Conservation (phyloP, 768 basidiomycete species). For the Tulasnella sp. region DNA sequence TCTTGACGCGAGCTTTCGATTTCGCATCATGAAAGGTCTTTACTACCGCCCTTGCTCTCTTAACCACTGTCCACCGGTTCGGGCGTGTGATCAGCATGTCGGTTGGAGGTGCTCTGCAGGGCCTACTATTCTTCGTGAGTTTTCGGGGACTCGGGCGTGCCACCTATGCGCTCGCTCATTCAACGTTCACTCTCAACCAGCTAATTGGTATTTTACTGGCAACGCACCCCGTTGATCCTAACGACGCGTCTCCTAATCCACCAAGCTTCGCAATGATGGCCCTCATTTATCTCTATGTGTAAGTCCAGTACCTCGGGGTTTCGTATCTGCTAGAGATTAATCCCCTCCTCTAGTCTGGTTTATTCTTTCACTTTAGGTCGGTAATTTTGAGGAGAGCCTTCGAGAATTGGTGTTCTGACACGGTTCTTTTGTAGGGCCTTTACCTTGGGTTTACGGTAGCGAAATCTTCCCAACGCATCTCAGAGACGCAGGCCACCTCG, state of each 20-base stretch:
- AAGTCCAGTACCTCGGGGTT: not conserved
- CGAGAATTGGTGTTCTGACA: not conserved
- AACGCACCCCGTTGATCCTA: constrained; percentile 11
- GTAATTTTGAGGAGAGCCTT: not conserved
- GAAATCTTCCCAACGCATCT: constrained; percentile 26
- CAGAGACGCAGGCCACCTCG: constrained; percentile 22
- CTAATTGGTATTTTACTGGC: constrained; percentile 21
- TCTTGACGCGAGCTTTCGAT: not conserved
- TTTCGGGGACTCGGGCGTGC: not conserved
- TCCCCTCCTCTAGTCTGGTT: not conserved
- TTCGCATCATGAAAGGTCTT: not conserved
- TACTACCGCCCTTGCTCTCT: constrained; percentile 15
- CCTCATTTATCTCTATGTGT: constrained; percentile 27
- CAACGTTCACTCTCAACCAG: not conserved
- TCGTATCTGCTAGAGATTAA: not conserved
- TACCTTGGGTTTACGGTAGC: constrained; percentile 27
- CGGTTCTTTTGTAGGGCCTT: not conserved
- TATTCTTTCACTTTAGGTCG: constrained; percentile 27
- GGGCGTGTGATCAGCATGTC: constrained; percentile 22
- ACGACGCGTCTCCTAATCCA: not conserved
- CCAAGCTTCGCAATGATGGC: constrained; percentile 25
- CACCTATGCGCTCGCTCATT: not conserved
- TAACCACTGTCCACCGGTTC: constrained; percentile 23
- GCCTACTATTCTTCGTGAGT: constrained; percentile 26
- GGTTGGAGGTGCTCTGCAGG: constrained; percentile 20